Percentiles rank a stretch among this genome's conserved stretches.
Conservation (phyloP, 2,329 filamentous ascomycete genomes). For the Fusarium abutilonis region DNA sequence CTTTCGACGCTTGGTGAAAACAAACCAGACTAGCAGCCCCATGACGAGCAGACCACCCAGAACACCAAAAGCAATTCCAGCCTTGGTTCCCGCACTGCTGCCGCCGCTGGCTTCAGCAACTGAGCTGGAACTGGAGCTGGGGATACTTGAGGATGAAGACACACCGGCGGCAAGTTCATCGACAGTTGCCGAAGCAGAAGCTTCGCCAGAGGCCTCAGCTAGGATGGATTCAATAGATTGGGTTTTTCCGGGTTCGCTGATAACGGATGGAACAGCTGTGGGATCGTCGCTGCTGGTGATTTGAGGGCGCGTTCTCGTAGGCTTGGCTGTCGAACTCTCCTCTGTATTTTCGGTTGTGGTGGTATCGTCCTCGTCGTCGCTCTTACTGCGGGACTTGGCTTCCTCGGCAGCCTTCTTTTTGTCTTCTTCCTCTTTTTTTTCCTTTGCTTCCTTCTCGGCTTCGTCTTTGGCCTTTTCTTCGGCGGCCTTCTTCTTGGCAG, state of each 20-base stretch:
- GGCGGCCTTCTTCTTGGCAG: constrained; percentile 16
- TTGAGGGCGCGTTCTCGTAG: constrained; percentile 30
- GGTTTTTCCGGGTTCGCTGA: constrained; percentile 43
- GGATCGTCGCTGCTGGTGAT: constrained; percentile 34
- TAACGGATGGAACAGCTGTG: constrained; percentile 42
- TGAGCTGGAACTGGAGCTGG: constrained; percentile 38
- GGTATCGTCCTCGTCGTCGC: constrained; percentile 10
- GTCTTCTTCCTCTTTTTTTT: constrained; percentile 7
- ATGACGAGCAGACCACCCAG: constrained; percentile 74
- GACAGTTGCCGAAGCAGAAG: constrained; percentile 22
- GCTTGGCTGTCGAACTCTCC: constrained; percentile 31
- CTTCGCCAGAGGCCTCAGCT: constrained; percentile 44
- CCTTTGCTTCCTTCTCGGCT: constrained; percentile 19
- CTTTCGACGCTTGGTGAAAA: constrained; percentile 77
- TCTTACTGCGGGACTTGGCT: constrained; percentile 28
- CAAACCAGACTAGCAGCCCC: constrained; percentile 74
- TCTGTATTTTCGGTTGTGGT: not conserved
- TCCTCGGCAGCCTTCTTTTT: constrained; percentile 18
- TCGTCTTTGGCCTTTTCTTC: constrained; percentile 25
- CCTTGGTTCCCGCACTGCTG: constrained; percentile 64
- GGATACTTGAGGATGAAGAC: constrained; percentile 30
- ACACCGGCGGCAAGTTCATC: constrained; percentile 33
- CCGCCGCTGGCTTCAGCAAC: constrained; percentile 38
- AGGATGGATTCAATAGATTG: constrained; percentile 45
- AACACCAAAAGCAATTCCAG: constrained; percentile 86